Evolutionary conservation across 768 basidiomycete genomes (phyloP), one percentile per base, ranked within the genome.

Genomic region (Tylopilus vinaceipallidus): DNA sequence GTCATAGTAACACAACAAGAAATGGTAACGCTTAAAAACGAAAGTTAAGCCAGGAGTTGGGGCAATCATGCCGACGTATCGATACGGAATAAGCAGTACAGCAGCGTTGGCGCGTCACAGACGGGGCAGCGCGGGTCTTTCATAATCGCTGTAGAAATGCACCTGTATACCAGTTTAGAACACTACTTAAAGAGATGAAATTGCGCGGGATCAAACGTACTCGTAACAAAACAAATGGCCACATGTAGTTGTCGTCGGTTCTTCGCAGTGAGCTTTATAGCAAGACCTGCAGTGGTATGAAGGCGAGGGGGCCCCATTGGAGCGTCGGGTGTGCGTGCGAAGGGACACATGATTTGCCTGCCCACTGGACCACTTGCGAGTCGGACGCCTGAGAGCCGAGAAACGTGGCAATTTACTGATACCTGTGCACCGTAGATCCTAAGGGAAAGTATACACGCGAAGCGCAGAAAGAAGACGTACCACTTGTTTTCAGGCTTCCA

Each of bases 211-310:
- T n/a, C 0, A 36, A 40, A 55, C 63, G 54, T 49, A 69, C 78
- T 52, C 59, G 49, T 81, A 72, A 56, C 83, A 84, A 55, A 84
- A 84, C 24, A 84, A 64, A 53, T 84, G 83, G 9, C 83, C 83
- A 58, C 83, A 84, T 69, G 79, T 78, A 4, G 79, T 82, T 30
- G 78, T 81, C 23, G 81, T 82, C 34, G 77, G 75, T 53, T 80
- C 75, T 22, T 75, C 71, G 55, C 79, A 81, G 27, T 74, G 68
- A 48, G 80, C 73, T 27, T 61, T 65, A 22, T 73, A 68, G 56
- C 81, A 84, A 1, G 71, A 64, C 43, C 83, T 73, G 49, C 80
- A 83, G 49, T 81, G 76, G 35, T 68, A 68, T 10, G 62, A 65
- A 7, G 55, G 47, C 22, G 50, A 16, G 3, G 52, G 39, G 16